Evolutionary conservation across 805 yeast genomes (phyloP).

Genomic region (Hanseniaspora guilliermondii): DNA sequence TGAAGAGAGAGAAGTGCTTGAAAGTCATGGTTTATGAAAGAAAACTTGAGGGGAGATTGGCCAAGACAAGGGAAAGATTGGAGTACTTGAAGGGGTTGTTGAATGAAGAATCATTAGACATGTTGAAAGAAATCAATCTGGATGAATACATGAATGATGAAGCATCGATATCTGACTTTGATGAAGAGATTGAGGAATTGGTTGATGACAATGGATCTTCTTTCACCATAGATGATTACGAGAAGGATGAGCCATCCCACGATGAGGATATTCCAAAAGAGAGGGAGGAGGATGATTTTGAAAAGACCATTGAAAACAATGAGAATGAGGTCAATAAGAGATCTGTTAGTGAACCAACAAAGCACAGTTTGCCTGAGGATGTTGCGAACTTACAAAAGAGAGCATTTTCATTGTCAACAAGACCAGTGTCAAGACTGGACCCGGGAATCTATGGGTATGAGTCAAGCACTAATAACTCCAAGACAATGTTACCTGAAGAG

Average conservation of each 20-base stretch:
- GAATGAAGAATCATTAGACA: not conserved
- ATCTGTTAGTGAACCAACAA: constrained; percentile 31
- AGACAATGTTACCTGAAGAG: constrained; percentile 15
- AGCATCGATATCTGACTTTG: not conserved
- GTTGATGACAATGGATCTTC: not conserved
- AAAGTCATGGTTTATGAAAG: not conserved
- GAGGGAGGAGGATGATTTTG: constrained; percentile 11
- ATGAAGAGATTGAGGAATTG: not conserved
- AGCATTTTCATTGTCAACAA: constrained; percentile 30
- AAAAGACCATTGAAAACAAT: not conserved
- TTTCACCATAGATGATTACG: constrained; percentile 13
- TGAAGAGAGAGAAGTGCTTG: constrained; percentile 1
- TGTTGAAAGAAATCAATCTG: not conserved
- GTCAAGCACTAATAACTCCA: constrained; percentile 3
- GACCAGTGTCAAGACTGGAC: constrained; percentile 35
- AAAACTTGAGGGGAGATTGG: not conserved
- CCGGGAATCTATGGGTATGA: constrained; percentile 30
- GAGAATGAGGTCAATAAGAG: constrained; percentile 21
- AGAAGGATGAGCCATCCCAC: constrained; percentile 6
- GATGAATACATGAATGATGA: not conserved
- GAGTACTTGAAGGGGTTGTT: not conserved
- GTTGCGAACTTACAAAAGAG: constrained; percentile 26
- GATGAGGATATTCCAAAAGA: constrained; percentile 13
- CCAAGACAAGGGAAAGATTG: not conserved
- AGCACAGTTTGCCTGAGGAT: constrained; percentile 7